Evolutionary conservation across 2,329 filamentous ascomycete species (phyloP).

Genomic region (Diaporthe ampelina): DNA sequence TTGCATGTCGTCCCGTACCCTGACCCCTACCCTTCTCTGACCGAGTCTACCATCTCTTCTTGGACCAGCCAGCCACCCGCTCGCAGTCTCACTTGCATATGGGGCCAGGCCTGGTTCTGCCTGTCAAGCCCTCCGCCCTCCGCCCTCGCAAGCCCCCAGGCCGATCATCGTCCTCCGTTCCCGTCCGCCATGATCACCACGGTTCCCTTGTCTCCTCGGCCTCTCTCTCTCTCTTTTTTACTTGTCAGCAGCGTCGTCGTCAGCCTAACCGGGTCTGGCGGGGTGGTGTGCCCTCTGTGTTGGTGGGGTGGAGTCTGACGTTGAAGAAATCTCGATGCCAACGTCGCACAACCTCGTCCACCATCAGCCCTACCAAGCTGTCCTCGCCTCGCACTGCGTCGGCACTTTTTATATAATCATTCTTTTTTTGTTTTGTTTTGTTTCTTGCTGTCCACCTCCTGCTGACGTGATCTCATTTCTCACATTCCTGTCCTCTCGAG

Average conservation of each 20-base stretch:
- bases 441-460: background rate
- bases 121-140: background rate
- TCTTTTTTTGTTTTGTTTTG: conserved; percentile 22
- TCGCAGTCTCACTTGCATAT: conserved; percentile 24
- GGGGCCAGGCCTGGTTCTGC: background rate
- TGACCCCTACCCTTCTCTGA: conserved; percentile 7
- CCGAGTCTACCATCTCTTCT: conserved; percentile 13
- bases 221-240: background rate
- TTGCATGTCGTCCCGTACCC: conserved; percentile 21
- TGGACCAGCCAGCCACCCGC: conserved; percentile 22
- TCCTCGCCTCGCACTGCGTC: conserved; percentile 38
- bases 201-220: background rate
- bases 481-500: background rate
- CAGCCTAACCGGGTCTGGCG: conserved; percentile 1
- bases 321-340: conserved; percentile 36
- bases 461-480: conserved; percentile 30
- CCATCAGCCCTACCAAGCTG: conserved; percentile 40
- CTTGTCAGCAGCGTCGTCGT: conserved; percentile 20
- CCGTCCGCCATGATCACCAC: background rate
- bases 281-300: background rate
- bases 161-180: conserved; percentile 25
- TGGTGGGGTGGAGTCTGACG: conserved; percentile 34
- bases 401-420: conserved; percentile 37
- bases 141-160: background rate
- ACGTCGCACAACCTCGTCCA: conserved; percentile 38